These are phyloP conservation scores for Chaetoceros tenuissimus DNA, from an alignment of 108 stramenopile species.

Conservation along the genomic window DNA sequence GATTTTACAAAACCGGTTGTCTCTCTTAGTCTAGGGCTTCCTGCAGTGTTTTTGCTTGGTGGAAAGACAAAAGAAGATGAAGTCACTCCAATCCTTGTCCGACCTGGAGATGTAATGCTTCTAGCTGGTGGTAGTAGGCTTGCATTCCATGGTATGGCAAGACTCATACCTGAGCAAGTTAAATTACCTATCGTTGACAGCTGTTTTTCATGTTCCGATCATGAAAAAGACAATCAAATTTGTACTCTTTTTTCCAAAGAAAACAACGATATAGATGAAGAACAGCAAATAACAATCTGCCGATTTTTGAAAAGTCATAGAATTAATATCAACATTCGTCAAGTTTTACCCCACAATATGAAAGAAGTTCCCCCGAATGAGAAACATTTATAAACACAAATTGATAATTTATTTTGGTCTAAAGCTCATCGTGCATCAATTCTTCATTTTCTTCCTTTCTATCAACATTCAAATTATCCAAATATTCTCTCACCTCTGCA, in stretches of 20 bases:
- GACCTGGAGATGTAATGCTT: slow-evolving; percentile 56
- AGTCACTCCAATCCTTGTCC: slow-evolving; percentile 43
- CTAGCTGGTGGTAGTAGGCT: slow-evolving; percentile 44
- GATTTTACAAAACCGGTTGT: slow-evolving; percentile 55
- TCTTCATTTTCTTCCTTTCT: no score
- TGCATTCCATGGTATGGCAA: slow-evolving; percentile 59
- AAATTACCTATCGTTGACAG: no score
- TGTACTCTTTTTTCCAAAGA: no score
- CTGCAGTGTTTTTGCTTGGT: slow-evolving; percentile 54
- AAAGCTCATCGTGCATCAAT: no score
- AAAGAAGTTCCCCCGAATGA: no score
- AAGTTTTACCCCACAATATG: no score
- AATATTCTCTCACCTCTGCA: no score
- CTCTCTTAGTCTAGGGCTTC: slow-evolving; percentile 41
- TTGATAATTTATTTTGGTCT: no score
- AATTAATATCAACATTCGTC: slow-evolving; percentile 67
- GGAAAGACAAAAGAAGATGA: slow-evolving; percentile 38
- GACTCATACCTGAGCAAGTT: slow-evolving; percentile 20
- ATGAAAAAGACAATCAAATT: neutral
- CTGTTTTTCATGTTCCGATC: neutral
- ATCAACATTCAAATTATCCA: no score
- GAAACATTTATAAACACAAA: no score
- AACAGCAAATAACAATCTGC: neutral
- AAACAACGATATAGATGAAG: neutral
- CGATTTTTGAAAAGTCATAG: no score